Evolutionary conservation across 495 filamentous ascomycete species (phyloP).

Genomic region (Massariosphaeria phaeospora): DNA sequence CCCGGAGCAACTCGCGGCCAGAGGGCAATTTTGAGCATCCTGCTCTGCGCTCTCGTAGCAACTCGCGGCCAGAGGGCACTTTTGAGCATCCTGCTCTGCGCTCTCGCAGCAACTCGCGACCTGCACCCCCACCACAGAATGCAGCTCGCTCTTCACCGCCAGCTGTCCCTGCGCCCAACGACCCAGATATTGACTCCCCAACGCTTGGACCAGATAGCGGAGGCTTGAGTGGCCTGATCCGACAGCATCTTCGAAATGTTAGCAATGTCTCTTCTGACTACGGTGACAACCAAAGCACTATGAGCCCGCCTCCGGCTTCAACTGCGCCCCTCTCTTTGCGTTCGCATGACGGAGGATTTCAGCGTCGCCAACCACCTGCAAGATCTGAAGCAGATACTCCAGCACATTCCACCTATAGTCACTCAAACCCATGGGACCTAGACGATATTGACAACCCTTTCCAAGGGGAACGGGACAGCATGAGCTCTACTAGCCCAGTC

Average conservation of each 20-base stretch:
- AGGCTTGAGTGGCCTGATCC: conserved; percentile 76
- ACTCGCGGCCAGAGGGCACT: conserved; percentile 11
- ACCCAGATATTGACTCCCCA: conserved; percentile 61
- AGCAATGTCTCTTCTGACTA: conserved; percentile 79
- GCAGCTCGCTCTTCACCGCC: neutral
- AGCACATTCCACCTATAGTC: conserved; percentile 40
- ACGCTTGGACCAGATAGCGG: conserved; percentile 63
- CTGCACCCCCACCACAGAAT: neutral
- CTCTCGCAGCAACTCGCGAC: conserved; percentile 4
- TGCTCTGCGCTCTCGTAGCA: conserved; percentile 26
- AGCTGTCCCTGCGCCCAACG: conserved; percentile 7
- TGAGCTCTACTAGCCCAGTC: conserved; percentile 31
- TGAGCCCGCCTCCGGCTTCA: conserved; percentile 10
- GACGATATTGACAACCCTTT: conserved; percentile 48
- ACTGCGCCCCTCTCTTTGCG: conserved; percentile 21
- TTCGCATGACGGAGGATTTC: conserved; percentile 21
- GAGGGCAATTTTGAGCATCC: conserved; percentile 27
- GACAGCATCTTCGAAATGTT: conserved; percentile 75
- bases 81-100: conserved; percentile 10
- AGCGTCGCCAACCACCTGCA: conserved; percentile 20
- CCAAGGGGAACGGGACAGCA: conserved; percentile 37
- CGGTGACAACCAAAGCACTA: conserved; percentile 41
- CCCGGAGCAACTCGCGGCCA: conserved; percentile 20
- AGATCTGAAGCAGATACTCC: conserved; percentile 37
- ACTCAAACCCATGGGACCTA: conserved; percentile 52